Conservation (phyloP, 495 filamentous ascomycete species). For the Penicillium bialowiezense region DNA sequence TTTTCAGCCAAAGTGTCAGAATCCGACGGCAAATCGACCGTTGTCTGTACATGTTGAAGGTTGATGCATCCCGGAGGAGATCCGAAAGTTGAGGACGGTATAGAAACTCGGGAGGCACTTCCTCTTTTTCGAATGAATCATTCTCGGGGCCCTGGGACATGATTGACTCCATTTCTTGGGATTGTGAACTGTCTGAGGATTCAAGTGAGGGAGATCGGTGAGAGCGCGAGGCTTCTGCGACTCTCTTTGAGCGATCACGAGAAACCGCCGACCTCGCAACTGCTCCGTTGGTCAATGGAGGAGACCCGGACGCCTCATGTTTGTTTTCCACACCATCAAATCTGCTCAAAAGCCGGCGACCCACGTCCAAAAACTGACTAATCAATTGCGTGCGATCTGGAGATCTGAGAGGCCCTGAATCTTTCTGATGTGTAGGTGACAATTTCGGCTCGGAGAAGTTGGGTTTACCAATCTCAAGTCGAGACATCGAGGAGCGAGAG, state of each 20-base stretch:
- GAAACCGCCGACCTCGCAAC: constrained; percentile 36
- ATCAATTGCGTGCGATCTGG: constrained; percentile 46
- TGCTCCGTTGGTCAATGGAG: constrained; percentile 25
- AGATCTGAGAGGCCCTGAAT: constrained; percentile 16
- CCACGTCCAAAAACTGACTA: constrained; percentile 44
- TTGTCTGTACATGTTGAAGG: constrained; percentile 53
- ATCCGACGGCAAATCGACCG: constrained; percentile 45
- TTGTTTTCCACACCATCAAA: constrained; percentile 31
- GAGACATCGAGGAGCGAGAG: constrained; percentile 49
- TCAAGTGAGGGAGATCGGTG: constrained; percentile 19
- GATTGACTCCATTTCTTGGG: constrained; percentile 25
- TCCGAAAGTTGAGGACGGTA: constrained; percentile 55
- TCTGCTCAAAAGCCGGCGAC: constrained; percentile 37
- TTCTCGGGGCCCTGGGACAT: constrained; percentile 22
- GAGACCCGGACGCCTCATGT: constrained; percentile 9
- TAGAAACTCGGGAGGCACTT: constrained; percentile 38
- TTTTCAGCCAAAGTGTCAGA: constrained; percentile 54
- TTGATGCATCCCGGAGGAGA: constrained; percentile 56
- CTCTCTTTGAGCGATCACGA: constrained; percentile 35
- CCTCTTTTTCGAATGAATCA: constrained; percentile 27
- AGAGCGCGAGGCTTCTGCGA: constrained; percentile 18
- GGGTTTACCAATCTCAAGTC: constrained; percentile 38
- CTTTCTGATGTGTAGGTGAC: constrained; percentile 25
- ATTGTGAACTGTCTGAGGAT: constrained; percentile 25
- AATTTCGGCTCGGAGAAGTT: constrained; percentile 29